phyloP scores from a whole-genome alignment of 352 stramenopile genomes.

The Lagenidium giganteum region DNA sequence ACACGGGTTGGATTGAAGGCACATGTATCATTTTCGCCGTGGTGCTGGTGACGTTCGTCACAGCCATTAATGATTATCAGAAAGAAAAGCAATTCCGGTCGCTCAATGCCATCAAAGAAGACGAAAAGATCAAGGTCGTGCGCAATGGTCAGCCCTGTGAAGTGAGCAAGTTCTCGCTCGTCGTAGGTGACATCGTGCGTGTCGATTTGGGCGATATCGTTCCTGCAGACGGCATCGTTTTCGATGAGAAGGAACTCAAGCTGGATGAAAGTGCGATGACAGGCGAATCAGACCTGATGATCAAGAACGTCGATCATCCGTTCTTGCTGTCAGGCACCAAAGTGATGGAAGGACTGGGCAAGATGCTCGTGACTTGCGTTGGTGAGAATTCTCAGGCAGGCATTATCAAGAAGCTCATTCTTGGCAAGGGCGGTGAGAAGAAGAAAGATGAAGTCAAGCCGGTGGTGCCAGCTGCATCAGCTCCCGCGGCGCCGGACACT shows the following conservation, averaged over 20 bases:
- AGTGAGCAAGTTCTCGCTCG: slow-evolving; percentile 69
- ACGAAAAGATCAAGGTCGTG: slow-evolving; percentile 83
- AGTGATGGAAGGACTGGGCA: slow-evolving; percentile 88
- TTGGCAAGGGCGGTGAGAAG: slow-evolving; percentile 64
- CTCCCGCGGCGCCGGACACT: slow-evolving; percentile 9
- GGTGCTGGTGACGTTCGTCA: slow-evolving; percentile 87
- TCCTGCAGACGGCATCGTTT: slow-evolving; percentile 85
- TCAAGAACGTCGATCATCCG: slow-evolving; percentile 81
- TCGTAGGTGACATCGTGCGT: slow-evolving; percentile 88
- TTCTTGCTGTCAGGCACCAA: slow-evolving; percentile 94
- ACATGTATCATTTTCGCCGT: slow-evolving; percentile 89
- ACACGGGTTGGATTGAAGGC: slow-evolving; percentile 87
- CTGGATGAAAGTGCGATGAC: slow-evolving; percentile 91
- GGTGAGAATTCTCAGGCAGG: slow-evolving; percentile 91
- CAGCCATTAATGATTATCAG: slow-evolving; percentile 89
- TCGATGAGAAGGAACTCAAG: slow-evolving; percentile 87
- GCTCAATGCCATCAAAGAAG: slow-evolving; percentile 81
- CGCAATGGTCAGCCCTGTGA: slow-evolving; percentile 58
- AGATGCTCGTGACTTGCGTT: slow-evolving; percentile 93
- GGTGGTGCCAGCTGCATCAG: background rate
- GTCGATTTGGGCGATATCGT: slow-evolving; percentile 85
- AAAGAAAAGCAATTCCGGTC: slow-evolving; percentile 89
- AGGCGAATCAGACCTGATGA: slow-evolving; percentile 87
- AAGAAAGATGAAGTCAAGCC: slow-evolving; percentile 18
- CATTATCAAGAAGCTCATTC: slow-evolving; percentile 88